A percentile compares a stretch with the other conserved stretches of the same genome.
These are phyloP conservation scores for Neurospora intermedia DNA, from an alignment of 495 filamentous ascomycete species.

Conservation along the genomic window DNA sequence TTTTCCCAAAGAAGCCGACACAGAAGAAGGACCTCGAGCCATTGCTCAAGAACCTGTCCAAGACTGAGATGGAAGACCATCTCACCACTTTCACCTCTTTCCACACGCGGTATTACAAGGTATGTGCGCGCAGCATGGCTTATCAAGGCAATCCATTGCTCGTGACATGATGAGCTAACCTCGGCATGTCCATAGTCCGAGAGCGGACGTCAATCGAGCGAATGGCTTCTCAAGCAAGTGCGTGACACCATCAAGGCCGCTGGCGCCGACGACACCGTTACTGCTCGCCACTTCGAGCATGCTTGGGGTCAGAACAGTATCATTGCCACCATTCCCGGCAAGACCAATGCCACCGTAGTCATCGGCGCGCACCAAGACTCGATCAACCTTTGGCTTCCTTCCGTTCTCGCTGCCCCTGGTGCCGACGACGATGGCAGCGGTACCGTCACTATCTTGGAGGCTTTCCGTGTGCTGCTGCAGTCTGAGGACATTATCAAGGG, in stretches of 20 bases:
- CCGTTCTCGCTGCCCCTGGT: conserved; percentile 57
- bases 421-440: conserved; percentile 52
- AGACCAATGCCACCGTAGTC: conserved; percentile 69
- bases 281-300: conserved; percentile 66
- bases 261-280: conserved; percentile 57
- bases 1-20: conserved; percentile 57
- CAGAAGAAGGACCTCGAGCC: conserved; percentile 57
- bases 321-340: conserved; percentile 87
- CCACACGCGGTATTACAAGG: conserved; percentile 26
- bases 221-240: conserved; percentile 77
- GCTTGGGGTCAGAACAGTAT: conserved; percentile 83
- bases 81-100: conserved; percentile 34
- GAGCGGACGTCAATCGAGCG: conserved; percentile 75
- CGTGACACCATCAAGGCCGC: conserved; percentile 55
- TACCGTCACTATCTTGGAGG: conserved; percentile 51
- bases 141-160: background rate
- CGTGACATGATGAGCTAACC: background rate
- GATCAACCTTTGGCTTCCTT: conserved; percentile 84
- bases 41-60: conserved; percentile 56
- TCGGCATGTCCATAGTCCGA: conserved; percentile 75
- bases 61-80: conserved; percentile 66
- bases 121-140: background rate
- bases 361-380: conserved; percentile 58
- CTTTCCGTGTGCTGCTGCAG: conserved; percentile 47
- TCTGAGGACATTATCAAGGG: conserved; percentile 40